A percentile compares a stretch with the other conserved stretches of the same genome.
Conservation (phyloP, 257 asterid genomes). For the Solanum raphanifolium region DNA sequence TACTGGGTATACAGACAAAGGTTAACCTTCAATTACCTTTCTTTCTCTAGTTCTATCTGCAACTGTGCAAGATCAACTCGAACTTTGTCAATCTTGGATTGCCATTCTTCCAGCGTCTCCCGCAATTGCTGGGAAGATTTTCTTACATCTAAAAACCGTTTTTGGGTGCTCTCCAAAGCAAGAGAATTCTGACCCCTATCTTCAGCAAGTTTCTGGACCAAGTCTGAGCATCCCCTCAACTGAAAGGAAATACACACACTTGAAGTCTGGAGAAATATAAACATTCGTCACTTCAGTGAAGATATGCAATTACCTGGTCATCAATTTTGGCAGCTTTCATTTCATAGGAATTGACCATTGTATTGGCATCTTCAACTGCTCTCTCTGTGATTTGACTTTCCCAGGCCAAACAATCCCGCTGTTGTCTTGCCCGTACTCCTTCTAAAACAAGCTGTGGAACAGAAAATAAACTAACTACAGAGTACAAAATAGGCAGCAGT, state of each 20-base stretch:
- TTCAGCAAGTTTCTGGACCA: conserved; percentile 61
- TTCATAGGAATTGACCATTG: conserved; percentile 45
- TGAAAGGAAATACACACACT: conserved; percentile 35
- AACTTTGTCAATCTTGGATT: conserved; percentile 50
- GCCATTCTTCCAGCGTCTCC: conserved; percentile 59
- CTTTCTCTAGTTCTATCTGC: conserved; percentile 87
- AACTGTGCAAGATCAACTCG: conserved; percentile 52
- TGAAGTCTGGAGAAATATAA: background rate
- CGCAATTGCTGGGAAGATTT: conserved; percentile 45
- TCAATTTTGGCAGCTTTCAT: conserved; percentile 68
- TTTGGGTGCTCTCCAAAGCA: conserved; percentile 53
- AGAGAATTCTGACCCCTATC: conserved; percentile 46
- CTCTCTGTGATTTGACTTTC: conserved; percentile 59
- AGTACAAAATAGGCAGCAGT: background rate
- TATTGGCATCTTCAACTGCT: conserved; percentile 49
- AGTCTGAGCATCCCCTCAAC: conserved; percentile 68
- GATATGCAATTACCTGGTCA: conserved; percentile 57
- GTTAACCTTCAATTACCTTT: conserved; percentile 41
- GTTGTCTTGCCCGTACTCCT: conserved; percentile 69
- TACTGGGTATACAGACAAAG: background rate
- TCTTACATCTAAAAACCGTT: conserved; percentile 40
- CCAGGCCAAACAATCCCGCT: conserved; percentile 42
- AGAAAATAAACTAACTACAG: conserved; percentile 3
- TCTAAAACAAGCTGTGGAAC: conserved; percentile 78
- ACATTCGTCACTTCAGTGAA: background rate